A percentile compares a stretch with the other conserved stretches of the same genome.
Conservation (phyloP, 352 stramenopile species). For the Ophiocytium majus region DNA sequence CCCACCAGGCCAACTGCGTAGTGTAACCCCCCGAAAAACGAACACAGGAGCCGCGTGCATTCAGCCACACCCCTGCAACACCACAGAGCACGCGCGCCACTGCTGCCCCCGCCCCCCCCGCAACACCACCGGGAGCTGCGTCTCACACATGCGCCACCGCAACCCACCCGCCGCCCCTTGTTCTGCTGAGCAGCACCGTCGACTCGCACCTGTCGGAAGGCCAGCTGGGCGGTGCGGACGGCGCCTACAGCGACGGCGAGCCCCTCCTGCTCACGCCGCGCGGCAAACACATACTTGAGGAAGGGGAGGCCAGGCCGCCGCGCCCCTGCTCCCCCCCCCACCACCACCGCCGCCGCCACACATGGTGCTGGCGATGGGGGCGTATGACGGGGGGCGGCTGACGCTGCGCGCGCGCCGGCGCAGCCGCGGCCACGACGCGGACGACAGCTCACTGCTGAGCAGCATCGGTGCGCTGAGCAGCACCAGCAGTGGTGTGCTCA, state of each 20-base stretch:
- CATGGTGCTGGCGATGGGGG: neutral
- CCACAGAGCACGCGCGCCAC: too few species aligned
- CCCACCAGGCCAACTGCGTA: too few species aligned
- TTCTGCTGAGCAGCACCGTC: neutral
- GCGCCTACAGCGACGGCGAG: neutral
- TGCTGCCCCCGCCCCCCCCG: too few species aligned
- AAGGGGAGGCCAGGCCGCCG: neutral
- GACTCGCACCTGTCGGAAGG: neutral
- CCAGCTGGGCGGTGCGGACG: neutral
- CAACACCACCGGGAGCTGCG: too few species aligned
- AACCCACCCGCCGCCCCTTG: too few species aligned
- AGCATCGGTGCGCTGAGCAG: neutral
- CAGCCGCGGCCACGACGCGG: too few species aligned
- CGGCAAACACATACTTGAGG: neutral
- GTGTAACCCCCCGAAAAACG: too few species aligned
- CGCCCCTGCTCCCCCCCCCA: neutral
- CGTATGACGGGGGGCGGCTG: neutral
- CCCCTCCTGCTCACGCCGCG: neutral
- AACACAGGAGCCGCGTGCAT: too few species aligned
- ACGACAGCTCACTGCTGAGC: neutral
- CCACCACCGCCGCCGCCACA: neutral
- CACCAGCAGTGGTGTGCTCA: neutral
- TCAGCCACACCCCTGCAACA: too few species aligned
- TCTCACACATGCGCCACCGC: too few species aligned
- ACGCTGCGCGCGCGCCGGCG: neutral